Evolutionary conservation across 2,329 filamentous ascomycete genomes (phyloP), one percentile per base, ranked within the genome.

Genomic region (Cytospora paraplurivora): DNA sequence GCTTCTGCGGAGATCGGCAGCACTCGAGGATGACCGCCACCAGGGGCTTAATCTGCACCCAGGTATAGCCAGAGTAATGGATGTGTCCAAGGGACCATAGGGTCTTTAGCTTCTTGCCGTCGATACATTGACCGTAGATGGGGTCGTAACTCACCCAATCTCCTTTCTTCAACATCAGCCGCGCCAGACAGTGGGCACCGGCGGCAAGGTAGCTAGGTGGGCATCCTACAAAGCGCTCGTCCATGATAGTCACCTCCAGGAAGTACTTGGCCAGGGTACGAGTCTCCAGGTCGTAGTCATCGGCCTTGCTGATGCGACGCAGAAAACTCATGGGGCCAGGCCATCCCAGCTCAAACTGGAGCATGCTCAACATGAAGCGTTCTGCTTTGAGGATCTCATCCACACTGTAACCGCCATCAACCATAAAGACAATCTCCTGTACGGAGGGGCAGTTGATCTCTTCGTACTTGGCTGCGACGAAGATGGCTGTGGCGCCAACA

Each of bases 301-400:
- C 95, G 15, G 95, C 95, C 80, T 98, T 98, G 87, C 94, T 98
- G 77, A 98, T 95, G 62, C 94, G 88, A 66, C 95, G 87, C 66
- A 99, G 83, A 78, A 99, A 99, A 80, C 93, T 97, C 94, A 99
- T 97, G 1, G 95, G 95, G 51, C 95, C 95, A n/a, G 95, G 95
- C 90, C 92, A 98, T 59, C 95, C 95, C 60, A 99, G 86, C 77
- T 97, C 93, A 73, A 97, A 99, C 71, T 92, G 86, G 60, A 99
- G 86, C 89, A 97, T 96, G 76, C 87, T 96, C 58, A 99, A 85
- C 93, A 99, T 99, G 80, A 97, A 98, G 13, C 93, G 89, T 78
- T 99, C 95, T 0, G 95, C 95, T 80, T 98, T 97, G 68, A 98
- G 85, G 63, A 99, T 94, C 79, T 98, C 95, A 63, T 97, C 93